phyloP scores from a whole-genome alignment of 2,329 filamentous ascomycete species.

The Didymosphaeria variabile region DNA sequence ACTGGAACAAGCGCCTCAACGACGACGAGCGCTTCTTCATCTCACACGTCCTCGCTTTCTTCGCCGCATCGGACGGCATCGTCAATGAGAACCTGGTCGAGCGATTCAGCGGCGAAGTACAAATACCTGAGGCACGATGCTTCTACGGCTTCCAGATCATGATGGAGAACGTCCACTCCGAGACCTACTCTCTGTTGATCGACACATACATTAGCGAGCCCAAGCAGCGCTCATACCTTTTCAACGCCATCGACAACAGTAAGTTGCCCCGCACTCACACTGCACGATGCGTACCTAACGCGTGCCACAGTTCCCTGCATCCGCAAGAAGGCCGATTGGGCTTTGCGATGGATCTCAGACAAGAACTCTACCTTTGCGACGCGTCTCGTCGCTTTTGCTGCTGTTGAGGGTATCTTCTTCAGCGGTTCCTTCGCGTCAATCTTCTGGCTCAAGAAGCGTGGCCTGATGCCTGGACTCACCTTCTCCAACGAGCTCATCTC shows the following conservation, averaged over 20 bases:
- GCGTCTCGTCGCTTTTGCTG: constrained; percentile 94
- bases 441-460: constrained; percentile 99
- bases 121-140: constrained; percentile 97
- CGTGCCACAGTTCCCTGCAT: constrained; percentile 81
- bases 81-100: constrained; percentile 99
- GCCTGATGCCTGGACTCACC: constrained; percentile 96
- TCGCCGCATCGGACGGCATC: constrained; percentile 97
- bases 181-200: constrained; percentile 98
- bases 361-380: constrained; percentile 93
- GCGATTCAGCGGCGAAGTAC: constrained; percentile 96
- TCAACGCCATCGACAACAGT: constrained; percentile 99
- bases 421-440: constrained; percentile 97
- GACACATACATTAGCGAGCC: constrained; percentile 99
- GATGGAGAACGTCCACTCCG: constrained; percentile 99
- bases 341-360: constrained; percentile 92
- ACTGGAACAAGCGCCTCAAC: constrained; percentile 98
- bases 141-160: constrained; percentile 99
- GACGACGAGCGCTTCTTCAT: constrained; percentile 98
- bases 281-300: constrained; percentile 37
- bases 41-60: constrained; percentile 98
- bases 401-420: constrained; percentile 99
- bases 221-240: constrained; percentile 90
- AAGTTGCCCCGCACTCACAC: constrained; percentile 50
- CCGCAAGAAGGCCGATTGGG: constrained; percentile 98
- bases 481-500: constrained; percentile 99